Evolutionary conservation across 1,284 basidiomycete genomes (phyloP).

Genomic region (Porphyrellus sp.): DNA sequence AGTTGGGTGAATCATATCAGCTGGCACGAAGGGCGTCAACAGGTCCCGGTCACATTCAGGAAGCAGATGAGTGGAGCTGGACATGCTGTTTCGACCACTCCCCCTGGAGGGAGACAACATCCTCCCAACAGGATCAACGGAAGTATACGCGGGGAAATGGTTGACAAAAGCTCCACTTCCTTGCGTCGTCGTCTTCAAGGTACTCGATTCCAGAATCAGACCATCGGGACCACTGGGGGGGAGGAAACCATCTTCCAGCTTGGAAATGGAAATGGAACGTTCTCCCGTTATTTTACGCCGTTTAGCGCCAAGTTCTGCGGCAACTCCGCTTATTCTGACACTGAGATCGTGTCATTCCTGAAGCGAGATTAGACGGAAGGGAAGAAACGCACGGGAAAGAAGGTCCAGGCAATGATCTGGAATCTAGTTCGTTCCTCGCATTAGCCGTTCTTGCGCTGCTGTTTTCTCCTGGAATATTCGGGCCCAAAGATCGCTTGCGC

Average conservation of each 20-base stretch:
- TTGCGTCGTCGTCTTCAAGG: conserved; percentile 8
- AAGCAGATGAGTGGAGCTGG: conserved; percentile 12
- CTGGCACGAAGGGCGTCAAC: not conserved
- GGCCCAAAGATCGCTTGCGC: not conserved
- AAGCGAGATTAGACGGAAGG: not conserved
- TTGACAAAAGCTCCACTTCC: not conserved
- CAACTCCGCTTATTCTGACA: not conserved
- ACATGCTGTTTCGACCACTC: conserved; percentile 5
- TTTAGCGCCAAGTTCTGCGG: conserved; percentile 3
- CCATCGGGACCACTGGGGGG: not conserved
- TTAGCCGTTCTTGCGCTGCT: not conserved
- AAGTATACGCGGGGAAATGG: not conserved
- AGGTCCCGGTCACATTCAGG: not conserved
- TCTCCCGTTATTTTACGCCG: conserved; percentile 6
- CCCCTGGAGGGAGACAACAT: not conserved
- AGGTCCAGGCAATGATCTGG: not conserved
- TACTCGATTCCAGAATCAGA: not conserved
- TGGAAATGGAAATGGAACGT: not conserved
- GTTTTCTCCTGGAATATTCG: not conserved
- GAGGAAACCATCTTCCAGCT: not conserved
- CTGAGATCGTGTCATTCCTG: conserved; percentile 2
- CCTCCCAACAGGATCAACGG: not conserved
- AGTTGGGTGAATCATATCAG: not conserved
- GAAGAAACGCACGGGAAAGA: conserved; percentile 15
- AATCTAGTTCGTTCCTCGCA: not conserved